Percentiles rank a stretch among this genome's conserved stretches.
Conservation (phyloP, 2,329 filamentous ascomycete genomes). For the Hypoxylon sp. region DNA sequence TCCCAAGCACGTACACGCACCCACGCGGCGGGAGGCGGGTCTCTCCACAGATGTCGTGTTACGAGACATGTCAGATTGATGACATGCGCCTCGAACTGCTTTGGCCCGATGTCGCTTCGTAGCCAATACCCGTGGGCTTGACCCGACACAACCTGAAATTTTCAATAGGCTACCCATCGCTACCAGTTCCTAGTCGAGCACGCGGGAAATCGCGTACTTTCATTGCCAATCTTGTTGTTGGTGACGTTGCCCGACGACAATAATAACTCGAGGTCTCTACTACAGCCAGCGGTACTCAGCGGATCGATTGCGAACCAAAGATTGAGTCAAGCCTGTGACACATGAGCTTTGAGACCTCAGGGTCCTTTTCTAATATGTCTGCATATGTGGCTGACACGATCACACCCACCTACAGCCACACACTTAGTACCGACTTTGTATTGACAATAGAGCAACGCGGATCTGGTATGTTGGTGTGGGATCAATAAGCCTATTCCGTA, state of each 20-base stretch:
- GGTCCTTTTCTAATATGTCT: slow-evolving; percentile 28
- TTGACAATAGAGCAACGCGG: slow-evolving; percentile 18
- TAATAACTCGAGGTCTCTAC: neutral
- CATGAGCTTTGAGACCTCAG: slow-evolving; percentile 38
- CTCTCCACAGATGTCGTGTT: slow-evolving; percentile 45
- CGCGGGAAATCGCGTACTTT: neutral
- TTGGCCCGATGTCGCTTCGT: slow-evolving; percentile 37
- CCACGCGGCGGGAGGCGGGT: slow-evolving; percentile 43
- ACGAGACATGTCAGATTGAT: slow-evolving; percentile 51
- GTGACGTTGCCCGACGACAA: neutral
- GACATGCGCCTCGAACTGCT: slow-evolving; percentile 40
- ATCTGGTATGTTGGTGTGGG: slow-evolving; percentile 27
- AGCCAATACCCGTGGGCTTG: slow-evolving; percentile 18
- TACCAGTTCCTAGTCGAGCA: neutral
- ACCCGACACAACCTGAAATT: slow-evolving; percentile 1
- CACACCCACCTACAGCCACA: slow-evolving; percentile 20
- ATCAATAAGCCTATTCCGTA: slow-evolving; percentile 23
- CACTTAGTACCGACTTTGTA: slow-evolving; percentile 7
- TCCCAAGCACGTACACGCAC: slow-evolving; percentile 29
- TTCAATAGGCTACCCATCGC: neutral
- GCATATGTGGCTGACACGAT: slow-evolving; percentile 34
- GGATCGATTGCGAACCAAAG: slow-evolving; percentile 9
- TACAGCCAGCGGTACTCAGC: neutral
- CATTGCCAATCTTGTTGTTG: neutral
- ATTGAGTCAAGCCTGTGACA: slow-evolving; percentile 15